A percentile compares a stretch with the other conserved stretches of the same genome.
These are phyloP conservation scores for Fusarium proliferatum DNA, from an alignment of 2,329 filamentous ascomycete genomes.

Conservation along the genomic window DNA sequence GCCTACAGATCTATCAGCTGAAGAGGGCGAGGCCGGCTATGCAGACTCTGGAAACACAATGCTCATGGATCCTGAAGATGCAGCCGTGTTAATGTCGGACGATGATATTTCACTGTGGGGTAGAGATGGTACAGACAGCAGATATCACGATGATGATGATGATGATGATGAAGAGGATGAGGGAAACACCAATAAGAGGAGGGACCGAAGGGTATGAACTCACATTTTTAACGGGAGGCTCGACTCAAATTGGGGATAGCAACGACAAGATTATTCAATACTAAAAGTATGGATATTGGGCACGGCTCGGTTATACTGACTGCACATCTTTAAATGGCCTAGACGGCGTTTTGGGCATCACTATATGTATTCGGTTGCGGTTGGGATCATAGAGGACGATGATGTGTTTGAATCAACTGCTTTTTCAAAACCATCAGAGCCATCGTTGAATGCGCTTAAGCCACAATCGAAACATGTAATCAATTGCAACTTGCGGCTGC, in stretches of 20 bases:
- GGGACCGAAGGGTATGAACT: constrained; percentile 6
- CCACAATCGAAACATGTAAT: constrained; percentile 12
- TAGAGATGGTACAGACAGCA: constrained; percentile 51
- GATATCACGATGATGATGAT: constrained; percentile 47
- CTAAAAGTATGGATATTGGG: neutral
- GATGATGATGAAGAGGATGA: constrained; percentile 45
- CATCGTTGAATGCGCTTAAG: constrained; percentile 39
- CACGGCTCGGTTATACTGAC: constrained; percentile 2
- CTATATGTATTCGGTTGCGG: neutral
- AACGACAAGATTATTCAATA: constrained; percentile 4
- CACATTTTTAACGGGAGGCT: neutral
- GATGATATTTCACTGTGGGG: constrained; percentile 71
- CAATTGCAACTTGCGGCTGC: constrained; percentile 19
- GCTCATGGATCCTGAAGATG: constrained; percentile 60
- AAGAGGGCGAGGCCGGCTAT: constrained; percentile 53
- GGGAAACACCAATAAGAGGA: constrained; percentile 33
- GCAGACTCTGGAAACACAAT: constrained; percentile 57
- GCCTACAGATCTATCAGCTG: constrained; percentile 40
- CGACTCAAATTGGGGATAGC: constrained; percentile 8
- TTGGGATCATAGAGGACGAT: constrained; percentile 7
- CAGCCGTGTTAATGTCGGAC: constrained; percentile 66
- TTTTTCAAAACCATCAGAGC: constrained; percentile 9
- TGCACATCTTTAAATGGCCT: constrained; percentile 1
- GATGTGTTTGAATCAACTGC: neutral
- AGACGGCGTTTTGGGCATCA: constrained; percentile 41